A percentile compares a stretch with the other conserved stretches of the same genome.
These are phyloP conservation scores for Apostasia ramifera DNA, from an alignment of 106 monocot species.

Conservation along the genomic window DNA sequence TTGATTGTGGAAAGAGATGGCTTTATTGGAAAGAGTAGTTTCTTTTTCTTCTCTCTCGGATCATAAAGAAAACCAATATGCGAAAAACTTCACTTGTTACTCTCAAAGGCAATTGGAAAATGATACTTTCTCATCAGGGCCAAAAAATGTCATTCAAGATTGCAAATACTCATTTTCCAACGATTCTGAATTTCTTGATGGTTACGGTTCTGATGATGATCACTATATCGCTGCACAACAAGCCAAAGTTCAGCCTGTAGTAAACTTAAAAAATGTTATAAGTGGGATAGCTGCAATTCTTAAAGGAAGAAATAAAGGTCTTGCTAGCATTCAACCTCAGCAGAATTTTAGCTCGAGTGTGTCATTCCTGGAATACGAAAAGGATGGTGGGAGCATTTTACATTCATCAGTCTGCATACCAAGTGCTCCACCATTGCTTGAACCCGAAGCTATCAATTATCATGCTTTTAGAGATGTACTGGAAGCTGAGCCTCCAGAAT, in stretches of 20 bases:
- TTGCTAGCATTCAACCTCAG: conserved; percentile 11
- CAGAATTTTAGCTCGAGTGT: conserved; percentile 29
- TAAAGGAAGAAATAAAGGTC: conserved; percentile 34
- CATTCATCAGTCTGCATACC: conserved; percentile 83
- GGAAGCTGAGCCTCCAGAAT: conserved; percentile 86
- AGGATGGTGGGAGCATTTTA: conserved; percentile 48
- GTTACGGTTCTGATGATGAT: conserved; percentile 22
- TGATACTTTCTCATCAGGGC: conserved; percentile 10
- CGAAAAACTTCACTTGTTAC: conserved; percentile 11
- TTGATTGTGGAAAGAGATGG: conserved; percentile 10
- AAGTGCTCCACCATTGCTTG: conserved; percentile 73
- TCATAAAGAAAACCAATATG: conserved; percentile 11
- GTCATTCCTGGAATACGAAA: conserved; percentile 61
- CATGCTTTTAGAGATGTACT: conserved; percentile 37
- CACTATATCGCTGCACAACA: conserved; percentile 1
- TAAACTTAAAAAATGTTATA: conserved; percentile 73
- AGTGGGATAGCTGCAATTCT: conserved; percentile 65
- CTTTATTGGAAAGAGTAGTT: conserved; percentile 18
- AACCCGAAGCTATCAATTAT: conserved; percentile 37
- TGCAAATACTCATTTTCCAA: conserved; percentile 13
- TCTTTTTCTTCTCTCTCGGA: conserved; percentile 30
- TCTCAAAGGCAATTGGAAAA: conserved; percentile 16
- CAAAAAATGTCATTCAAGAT: conserved; percentile 13
- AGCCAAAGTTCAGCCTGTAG: conserved; percentile 31
- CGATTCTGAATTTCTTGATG: conserved; percentile 24